Base-by-base conservation (phyloP, 371 early-diverging fungal species). In the Rhizopus sp. region DNA sequence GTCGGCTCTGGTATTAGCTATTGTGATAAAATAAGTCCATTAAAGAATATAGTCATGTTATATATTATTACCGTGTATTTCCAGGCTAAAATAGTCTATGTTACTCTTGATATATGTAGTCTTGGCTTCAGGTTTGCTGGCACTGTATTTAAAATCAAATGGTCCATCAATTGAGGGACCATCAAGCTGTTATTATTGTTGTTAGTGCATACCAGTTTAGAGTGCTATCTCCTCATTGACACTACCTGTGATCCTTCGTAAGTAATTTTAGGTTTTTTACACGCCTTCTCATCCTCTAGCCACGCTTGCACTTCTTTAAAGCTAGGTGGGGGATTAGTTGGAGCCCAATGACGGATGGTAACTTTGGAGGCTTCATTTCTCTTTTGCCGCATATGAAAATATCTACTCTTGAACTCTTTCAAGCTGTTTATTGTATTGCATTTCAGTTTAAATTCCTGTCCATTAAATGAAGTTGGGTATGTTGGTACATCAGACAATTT, bases 81-180 rank as follows among this genome's bases (percentile, higher is more conserved):
- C 78, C 4, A 74, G 52, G 50, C 77, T 77, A 49, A 85, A 63
- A 8, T 71, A 58, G 44, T 76, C 70, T 8, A 80, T 37, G n/a
- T 72, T 55, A 33, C 72, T 63, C 37, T 59, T 57, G 7, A 55
- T 49, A 6, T 42, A 60, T 4, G 59, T 57, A 0, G 57, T 55
- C 31, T 65, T 64, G 1, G 61, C 33, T 17, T 60, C 47, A 3
- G 77, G 66, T 47, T 80, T 81, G 1, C 65, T 75, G 5, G 79
- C 73, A 32, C 73, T 83, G 44, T 68, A 82, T 63, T 89, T 86
- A 67, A 84, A 86, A 5, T 54, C 38, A 67, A 73, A 85, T 5
- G 73, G 69, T 33, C 85, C 84, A 33, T 72, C 69, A 2, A 60
- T 76, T 0, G 88, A 85, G 5, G 88, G 85, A 0, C 73, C 77